Evolutionary conservation across 345 rosid species (phyloP).

Genomic region (Lepidium aucheri): DNA sequence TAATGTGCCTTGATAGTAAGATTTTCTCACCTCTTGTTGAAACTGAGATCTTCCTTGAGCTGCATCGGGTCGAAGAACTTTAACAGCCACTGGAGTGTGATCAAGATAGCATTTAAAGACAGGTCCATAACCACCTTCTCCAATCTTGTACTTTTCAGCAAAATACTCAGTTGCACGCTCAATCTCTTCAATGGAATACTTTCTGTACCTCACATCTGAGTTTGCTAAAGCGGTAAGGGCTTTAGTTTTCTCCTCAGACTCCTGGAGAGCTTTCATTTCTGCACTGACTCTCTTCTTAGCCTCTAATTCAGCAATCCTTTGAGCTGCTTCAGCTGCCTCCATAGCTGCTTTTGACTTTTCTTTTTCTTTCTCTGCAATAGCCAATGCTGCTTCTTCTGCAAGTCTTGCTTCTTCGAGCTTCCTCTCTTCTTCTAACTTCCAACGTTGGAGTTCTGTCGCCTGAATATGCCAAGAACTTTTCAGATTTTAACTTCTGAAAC

Average conservation of each 20-base stretch:
- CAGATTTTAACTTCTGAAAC: no score
- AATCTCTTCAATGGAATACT: slow-evolving; percentile 72
- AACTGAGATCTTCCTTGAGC: slow-evolving; percentile 97
- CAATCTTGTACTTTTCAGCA: slow-evolving; percentile 55
- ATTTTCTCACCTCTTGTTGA: slow-evolving; percentile 61
- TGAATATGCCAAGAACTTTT: no score
- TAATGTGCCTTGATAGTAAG: not conserved
- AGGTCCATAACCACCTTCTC: slow-evolving; percentile 99
- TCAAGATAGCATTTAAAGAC: slow-evolving; percentile 73
- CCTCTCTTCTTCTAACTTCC: slow-evolving; percentile 80
- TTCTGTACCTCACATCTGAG: slow-evolving; percentile 59
- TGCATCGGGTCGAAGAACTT: slow-evolving; percentile 86
- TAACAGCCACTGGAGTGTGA: slow-evolving; percentile 87
- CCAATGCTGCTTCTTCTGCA: slow-evolving; percentile 74
- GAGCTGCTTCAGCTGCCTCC: slow-evolving; percentile 87
- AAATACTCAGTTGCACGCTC: slow-evolving; percentile 75
- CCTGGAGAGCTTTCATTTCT: slow-evolving; percentile 72
- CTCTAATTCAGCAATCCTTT: slow-evolving; percentile 74
- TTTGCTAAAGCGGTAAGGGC: slow-evolving; percentile 52
- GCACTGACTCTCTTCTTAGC: slow-evolving; percentile 64
- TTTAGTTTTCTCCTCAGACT: slow-evolving; percentile 68
- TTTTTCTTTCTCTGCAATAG: slow-evolving; percentile 75
- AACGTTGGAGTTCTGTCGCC: slow-evolving; percentile 44
- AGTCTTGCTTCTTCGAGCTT: slow-evolving; percentile 62
- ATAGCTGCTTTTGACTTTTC: slow-evolving; percentile 82